A percentile compares a stretch with the other conserved stretches of the same genome.
Evolutionary conservation across 202 grass and related monocot genomes (phyloP).

Genomic region (Hordeum pubiflorum): DNA sequence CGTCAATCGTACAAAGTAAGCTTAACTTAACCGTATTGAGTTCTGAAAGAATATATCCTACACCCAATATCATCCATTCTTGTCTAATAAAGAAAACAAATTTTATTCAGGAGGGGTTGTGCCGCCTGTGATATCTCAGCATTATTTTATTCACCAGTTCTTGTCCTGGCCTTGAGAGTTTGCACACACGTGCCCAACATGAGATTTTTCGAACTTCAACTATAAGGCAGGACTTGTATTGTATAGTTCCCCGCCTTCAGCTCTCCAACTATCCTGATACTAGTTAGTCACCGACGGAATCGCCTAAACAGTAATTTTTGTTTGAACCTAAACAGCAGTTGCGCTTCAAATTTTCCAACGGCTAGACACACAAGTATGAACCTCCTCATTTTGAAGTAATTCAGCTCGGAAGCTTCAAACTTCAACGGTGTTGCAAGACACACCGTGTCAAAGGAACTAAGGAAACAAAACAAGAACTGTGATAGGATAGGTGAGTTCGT

Average conservation of each 20-base stretch:
- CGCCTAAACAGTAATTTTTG: neutral
- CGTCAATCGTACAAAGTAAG: neutral
- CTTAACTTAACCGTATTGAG: neutral
- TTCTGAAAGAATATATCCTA: neutral
- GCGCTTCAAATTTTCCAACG: neutral
- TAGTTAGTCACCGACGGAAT: neutral
- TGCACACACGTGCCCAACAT: neutral
- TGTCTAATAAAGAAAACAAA: neutral
- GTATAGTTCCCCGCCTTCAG: neutral
- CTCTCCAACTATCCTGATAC: neutral
- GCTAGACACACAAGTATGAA: neutral
- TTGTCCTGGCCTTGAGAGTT: constrained; percentile 7
- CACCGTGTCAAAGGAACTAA: neutral
- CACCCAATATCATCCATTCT: neutral
- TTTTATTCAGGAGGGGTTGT: neutral
- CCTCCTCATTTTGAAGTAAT: neutral
- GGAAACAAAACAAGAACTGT: constrained; percentile 7
- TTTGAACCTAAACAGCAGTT: neutral
- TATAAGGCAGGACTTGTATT: neutral
- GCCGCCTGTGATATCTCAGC: neutral
- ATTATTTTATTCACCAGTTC: neutral
- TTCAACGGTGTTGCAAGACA: neutral
- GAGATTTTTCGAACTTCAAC: neutral
- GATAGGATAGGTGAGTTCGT: neutral
- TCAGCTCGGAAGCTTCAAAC: neutral